Conservation (phyloP, 1,284 basidiomycete species). For the Puccinia hordei region DNA sequence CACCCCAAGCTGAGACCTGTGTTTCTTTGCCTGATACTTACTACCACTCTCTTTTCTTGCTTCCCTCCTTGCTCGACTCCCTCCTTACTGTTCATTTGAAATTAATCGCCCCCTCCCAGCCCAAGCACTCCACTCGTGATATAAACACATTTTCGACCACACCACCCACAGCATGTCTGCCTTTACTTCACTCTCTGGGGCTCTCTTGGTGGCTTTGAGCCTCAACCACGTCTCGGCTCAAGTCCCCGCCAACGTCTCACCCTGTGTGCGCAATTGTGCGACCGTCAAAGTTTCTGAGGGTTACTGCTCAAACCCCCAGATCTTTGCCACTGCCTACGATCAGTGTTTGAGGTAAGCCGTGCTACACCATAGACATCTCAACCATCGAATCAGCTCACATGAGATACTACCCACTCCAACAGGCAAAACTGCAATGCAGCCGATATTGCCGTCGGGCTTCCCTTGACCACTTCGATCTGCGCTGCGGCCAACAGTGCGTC, state of each 20-base stretch:
- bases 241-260: slow-evolving; percentile 13
- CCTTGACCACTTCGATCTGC: slow-evolving; percentile 16
- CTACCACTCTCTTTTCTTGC: background rate
- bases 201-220: slow-evolving; percentile 15
- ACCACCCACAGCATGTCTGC: slow-evolving; percentile 18
- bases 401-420: background rate
- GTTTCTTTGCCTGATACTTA: slow-evolving; percentile 1
- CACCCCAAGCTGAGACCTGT: background rate
- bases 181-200: slow-evolving; percentile 16
- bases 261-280: slow-evolving; percentile 43
- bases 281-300: slow-evolving; percentile 42
- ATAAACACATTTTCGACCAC: background rate
- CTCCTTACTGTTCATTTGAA: slow-evolving; percentile 10
- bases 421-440: slow-evolving; percentile 34
- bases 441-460: slow-evolving; percentile 14
- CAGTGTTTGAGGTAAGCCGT: slow-evolving; percentile 38
- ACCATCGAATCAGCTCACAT: background rate
- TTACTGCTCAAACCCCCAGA: slow-evolving; percentile 29
- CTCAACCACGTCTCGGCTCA: slow-evolving; percentile 26
- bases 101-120: background rate
- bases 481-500: slow-evolving; percentile 10
- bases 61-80: background rate
- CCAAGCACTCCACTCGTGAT: background rate
- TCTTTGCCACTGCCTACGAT: slow-evolving; percentile 21
- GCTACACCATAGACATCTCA: background rate